A percentile compares a stretch with the other conserved stretches of the same genome.
Conservation (phyloP, 192 early-diverging fungal genomes). For the Funneliformis geosporum region DNA sequence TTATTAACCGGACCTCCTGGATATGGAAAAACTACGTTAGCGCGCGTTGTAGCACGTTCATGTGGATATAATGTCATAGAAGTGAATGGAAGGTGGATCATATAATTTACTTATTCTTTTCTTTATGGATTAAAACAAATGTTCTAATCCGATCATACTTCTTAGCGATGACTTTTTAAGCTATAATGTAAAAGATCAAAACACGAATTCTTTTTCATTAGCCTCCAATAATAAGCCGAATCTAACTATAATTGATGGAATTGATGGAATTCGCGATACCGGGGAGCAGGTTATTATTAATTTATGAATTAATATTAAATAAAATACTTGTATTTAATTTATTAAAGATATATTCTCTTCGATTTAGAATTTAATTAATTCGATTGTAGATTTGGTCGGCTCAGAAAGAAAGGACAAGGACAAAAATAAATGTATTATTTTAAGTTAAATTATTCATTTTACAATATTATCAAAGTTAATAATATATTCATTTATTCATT, state of each 20-base stretch:
- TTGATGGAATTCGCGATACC: conserved; percentile 85
- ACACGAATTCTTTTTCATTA: conserved; percentile 72
- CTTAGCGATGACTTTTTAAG: conserved; percentile 92
- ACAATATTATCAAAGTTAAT: too few relatives aligned
- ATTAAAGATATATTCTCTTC: too few relatives aligned
- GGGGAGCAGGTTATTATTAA: conserved; percentile 60
- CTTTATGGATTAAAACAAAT: conserved; percentile 30
- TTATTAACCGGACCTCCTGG: conserved; percentile 91
- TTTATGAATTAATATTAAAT: too few relatives aligned
- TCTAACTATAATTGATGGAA: conserved; percentile 91
- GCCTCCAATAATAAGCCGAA: conserved; percentile 68
- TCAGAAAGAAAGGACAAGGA: too few relatives aligned
- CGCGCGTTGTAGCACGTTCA: conserved; percentile 87
- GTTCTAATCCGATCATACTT: not conserved
- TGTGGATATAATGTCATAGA: conserved; percentile 90
- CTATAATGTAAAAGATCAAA: conserved; percentile 67
- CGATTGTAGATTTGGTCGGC: too few relatives aligned
- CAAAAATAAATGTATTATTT: too few relatives aligned
- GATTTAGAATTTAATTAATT: too few relatives aligned
- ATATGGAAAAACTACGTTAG: conserved; percentile 95
- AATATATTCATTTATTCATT: too few relatives aligned
- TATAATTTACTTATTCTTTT: not conserved
- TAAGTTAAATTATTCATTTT: too few relatives aligned
- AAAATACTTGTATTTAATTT: too few relatives aligned
- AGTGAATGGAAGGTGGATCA: conserved; percentile 78